Evolutionary conservation across 2,329 filamentous ascomycete species (phyloP), one percentile per base, ranked within the genome.

Genomic region (Fusarium chuoi): DNA sequence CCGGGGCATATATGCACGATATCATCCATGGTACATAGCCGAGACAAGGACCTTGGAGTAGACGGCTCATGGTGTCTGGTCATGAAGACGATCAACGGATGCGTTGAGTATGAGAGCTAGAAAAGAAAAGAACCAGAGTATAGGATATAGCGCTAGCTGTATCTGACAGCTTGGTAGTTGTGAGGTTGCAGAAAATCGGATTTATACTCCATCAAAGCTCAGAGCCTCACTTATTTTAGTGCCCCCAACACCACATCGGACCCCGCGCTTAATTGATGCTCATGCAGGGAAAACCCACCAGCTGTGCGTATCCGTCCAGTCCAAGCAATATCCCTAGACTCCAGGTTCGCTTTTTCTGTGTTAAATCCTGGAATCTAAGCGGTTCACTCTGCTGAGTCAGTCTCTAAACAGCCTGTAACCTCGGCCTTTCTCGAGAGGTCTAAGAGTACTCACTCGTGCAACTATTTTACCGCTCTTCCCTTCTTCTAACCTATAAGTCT

Each of bases 361-460:
- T 65, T 38, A 30, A 55, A 62, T 62, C n/a, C 67, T 68, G 55
- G 42, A 65, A 68, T 72, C 56, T 65, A 39, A 72, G 71, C 71
- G 59, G 71, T 49, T 65, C 56, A 36, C 36, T 38, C 52, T 75
- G 71, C 71, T 75, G 71, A 75, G 63, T 74, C 68, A 74, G 59
- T 60, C 51, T 55, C 51, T 60, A 71, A 41, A 57, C 41, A 33
- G 57, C 57, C 59, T 46, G 64, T 57, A 75, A 74, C 68, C 71
- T 74, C 67, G 71, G 71, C 54, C 68, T 72, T 74, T 63, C 28
- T 59, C 20, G n/a, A 65, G 20, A 42, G 65, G 57, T 24, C 41
- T 18, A 36, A 56, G 49, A 46, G 60, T 33, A 62, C 45, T 52
- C 57, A 67, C 45, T 65, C 66, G 45, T 70, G 59, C 59, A 65